These are phyloP conservation scores for Paradendryphiella salina DNA, from an alignment of 2,329 filamentous ascomycete species.

Conservation along the genomic window DNA sequence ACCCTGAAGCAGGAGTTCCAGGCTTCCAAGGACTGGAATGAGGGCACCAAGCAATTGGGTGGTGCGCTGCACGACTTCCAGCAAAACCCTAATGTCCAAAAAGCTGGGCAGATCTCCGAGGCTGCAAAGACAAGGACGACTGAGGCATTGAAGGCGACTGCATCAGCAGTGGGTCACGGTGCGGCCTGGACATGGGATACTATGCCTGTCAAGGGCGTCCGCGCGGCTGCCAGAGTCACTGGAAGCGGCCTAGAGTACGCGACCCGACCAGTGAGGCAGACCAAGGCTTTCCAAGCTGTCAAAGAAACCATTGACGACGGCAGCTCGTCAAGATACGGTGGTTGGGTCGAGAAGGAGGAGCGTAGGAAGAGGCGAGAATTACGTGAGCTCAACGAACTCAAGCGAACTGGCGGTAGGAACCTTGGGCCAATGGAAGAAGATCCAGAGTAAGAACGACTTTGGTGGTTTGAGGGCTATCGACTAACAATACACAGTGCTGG, in stretches of 20 bases:
- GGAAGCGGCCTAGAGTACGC: conserved; percentile 88
- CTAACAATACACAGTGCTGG: conserved; percentile 67
- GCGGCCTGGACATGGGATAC: conserved; percentile 98
- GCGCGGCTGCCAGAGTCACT: conserved; percentile 82
- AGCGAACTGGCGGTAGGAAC: conserved; percentile 52
- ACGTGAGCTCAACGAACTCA: conserved; percentile 65
- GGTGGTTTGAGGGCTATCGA: not conserved
- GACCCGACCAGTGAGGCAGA: conserved; percentile 92
- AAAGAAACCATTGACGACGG: conserved; percentile 97
- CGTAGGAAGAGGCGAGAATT: conserved; percentile 76
- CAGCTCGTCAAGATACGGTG: conserved; percentile 92
- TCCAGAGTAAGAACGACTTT: conserved; percentile 69
- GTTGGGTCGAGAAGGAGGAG: conserved; percentile 97
- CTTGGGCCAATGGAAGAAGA: conserved; percentile 74
- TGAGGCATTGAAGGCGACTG: conserved; percentile 81
- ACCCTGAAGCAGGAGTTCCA: conserved; percentile 95
- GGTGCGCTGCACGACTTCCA: conserved; percentile 87
- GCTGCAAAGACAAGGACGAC: conserved; percentile 78
- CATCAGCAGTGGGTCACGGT: conserved; percentile 82
- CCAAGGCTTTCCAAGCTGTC: conserved; percentile 88
- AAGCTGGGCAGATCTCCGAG: conserved; percentile 80
- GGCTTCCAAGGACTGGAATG: conserved; percentile 98
- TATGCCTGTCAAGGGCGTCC: conserved; percentile 84
- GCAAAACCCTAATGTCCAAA: conserved; percentile 88
- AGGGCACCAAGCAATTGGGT: conserved; percentile 92